phyloP scores from a whole-genome alignment of 2,329 filamentous ascomycete genomes.

The Paramyrothecium sp. region DNA sequence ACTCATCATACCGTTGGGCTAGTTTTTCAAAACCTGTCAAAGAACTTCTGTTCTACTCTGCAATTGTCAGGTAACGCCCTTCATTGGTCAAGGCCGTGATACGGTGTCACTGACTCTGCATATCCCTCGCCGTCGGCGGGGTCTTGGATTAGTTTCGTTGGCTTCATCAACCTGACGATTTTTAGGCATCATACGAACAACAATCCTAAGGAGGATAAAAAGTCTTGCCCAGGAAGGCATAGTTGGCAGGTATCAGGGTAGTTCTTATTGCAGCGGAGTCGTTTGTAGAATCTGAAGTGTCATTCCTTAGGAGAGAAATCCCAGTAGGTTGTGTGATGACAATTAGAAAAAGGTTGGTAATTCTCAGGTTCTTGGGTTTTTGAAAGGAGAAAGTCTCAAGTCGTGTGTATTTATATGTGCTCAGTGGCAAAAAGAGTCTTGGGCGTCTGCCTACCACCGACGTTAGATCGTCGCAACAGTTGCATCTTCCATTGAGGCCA shows the following conservation, averaged over 20 bases:
- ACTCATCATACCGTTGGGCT: no score
- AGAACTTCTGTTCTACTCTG: no score
- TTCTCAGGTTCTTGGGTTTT: no score
- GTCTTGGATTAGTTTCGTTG: neutral
- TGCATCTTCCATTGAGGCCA: neutral
- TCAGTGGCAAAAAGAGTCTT: neutral
- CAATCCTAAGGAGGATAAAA: neutral
- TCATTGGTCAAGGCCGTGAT: no score
- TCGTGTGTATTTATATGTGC: neutral
- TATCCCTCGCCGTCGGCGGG: no score
- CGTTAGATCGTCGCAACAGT: neutral
- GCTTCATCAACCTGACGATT: neutral
- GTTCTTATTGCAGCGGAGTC: neutral
- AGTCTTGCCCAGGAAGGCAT: neutral
- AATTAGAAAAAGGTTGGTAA: no score
- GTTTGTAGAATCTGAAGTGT: neutral
- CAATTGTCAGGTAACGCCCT: no score
- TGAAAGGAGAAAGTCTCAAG: no score
- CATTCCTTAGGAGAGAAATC: no score
- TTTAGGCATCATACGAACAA: neutral
- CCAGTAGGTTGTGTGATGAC: no score
- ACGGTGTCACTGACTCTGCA: no score
- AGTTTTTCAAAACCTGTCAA: no score
- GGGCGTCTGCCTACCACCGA: neutral
- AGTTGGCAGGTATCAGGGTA: neutral